Conservation (phyloP, 1,284 basidiomycete species). For the Marasmius tenuissimus region DNA sequence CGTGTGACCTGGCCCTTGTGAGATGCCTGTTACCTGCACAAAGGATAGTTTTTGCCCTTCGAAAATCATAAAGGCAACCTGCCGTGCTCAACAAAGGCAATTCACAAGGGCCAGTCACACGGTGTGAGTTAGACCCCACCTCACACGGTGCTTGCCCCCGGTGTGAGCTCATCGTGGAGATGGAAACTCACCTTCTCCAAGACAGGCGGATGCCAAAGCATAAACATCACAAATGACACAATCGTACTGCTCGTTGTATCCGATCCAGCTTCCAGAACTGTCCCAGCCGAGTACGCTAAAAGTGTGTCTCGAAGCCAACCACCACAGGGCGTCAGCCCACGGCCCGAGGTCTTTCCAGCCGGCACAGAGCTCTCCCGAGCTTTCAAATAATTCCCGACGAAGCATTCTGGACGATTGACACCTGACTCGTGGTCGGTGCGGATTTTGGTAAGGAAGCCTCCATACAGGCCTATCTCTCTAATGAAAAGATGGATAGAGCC, state of each 20-base stretch:
- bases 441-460: slow-evolving; percentile 21
- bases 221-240: slow-evolving; percentile 3
- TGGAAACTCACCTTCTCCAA: neutral
- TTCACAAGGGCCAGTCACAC: too few relatives aligned
- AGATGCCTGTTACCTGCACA: too few relatives aligned
- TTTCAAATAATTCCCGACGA: neutral
- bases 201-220: neutral
- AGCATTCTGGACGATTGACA: neutral
- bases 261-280: neutral
- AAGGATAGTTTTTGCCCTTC: too few relatives aligned
- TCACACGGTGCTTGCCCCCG: too few relatives aligned
- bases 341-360: neutral
- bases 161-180: too few relatives aligned
- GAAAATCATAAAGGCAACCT: too few relatives aligned
- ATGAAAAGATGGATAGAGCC: neutral
- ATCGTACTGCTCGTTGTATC: slow-evolving; percentile 1
- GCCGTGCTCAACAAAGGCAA: too few relatives aligned
- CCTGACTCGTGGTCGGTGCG: slow-evolving; percentile 12
- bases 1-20: too few relatives aligned
- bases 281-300: slow-evolving; percentile 8
- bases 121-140: too few relatives aligned
- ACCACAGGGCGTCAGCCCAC: neutral
- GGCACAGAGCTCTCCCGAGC: neutral
- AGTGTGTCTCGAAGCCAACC: slow-evolving; percentile 22
- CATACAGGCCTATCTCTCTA: slow-evolving; percentile 19